Conservation (phyloP, 345 rosid species). For the Eucalyptus sideroxylon region DNA sequence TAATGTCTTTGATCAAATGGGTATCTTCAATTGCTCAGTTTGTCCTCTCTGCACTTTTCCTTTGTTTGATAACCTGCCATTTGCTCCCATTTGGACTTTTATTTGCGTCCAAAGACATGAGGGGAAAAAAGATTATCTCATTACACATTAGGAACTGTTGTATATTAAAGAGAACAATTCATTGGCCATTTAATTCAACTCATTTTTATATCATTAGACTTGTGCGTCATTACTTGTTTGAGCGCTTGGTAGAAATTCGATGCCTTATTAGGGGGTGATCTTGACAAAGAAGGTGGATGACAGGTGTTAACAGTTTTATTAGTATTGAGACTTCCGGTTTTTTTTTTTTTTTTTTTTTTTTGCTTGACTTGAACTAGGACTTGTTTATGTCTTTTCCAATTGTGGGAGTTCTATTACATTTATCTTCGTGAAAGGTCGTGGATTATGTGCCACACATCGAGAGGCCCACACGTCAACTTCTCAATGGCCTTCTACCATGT, state of each 20-base stretch:
- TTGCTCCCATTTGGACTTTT: neutral
- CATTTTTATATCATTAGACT: neutral
- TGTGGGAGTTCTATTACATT: neutral
- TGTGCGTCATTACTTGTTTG: neutral
- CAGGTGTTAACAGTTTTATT: neutral
- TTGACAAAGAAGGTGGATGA: neutral
- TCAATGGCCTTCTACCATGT: neutral
- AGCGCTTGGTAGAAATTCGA: neutral
- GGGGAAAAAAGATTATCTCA: neutral
- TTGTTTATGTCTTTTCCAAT: neutral
- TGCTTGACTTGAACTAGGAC: neutral
- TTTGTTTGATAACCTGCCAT: neutral
- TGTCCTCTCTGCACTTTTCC: neutral
- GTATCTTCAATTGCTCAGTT: neutral
- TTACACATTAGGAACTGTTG: neutral
- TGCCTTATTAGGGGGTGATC: neutral
- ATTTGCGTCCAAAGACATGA: neutral
- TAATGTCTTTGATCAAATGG: neutral
- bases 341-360: no score
- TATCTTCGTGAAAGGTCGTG: accelerated
- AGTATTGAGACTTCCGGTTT: no score
- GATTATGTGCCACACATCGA: neutral
- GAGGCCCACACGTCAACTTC: neutral
- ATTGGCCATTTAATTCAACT: neutral
- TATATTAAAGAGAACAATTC: neutral